These are phyloP conservation scores for Linaria vulgaris DNA, from an alignment of 257 asterid genomes.

Conservation along the genomic window DNA sequence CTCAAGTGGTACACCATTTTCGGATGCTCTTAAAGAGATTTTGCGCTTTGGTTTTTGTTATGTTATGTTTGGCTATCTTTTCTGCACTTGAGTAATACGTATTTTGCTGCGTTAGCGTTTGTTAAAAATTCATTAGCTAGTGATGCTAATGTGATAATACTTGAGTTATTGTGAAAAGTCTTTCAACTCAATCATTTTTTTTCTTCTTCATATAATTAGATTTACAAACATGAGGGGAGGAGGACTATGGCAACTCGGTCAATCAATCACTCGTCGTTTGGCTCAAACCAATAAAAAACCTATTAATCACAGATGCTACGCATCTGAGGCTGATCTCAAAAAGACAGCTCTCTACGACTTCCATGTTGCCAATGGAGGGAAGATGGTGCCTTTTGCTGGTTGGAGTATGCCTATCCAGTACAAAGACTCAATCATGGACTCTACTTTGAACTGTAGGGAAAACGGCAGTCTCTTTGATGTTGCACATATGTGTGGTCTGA, in stretches of 20 bases:
- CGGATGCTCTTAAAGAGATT: too few species aligned
- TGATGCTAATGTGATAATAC: too few species aligned
- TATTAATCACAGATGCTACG: conserved; percentile 69
- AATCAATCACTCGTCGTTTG: conserved; percentile 80
- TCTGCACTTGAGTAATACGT: too few species aligned
- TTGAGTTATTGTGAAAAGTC: background rate
- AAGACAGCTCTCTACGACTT: conserved; percentile 90
- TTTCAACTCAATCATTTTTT: background rate
- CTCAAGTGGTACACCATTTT: too few species aligned
- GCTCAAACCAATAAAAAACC: conserved; percentile 70
- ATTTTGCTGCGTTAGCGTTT: too few species aligned
- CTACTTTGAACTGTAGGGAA: conserved; percentile 91
- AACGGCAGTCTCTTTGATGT: conserved; percentile 96
- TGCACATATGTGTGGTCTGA: conserved; percentile 96
- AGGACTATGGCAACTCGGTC: conserved; percentile 97
- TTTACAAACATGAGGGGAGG: conserved; percentile 79
- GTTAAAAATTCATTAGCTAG: too few species aligned
- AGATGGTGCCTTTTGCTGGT: conserved; percentile 99
- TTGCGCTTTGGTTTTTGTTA: too few species aligned
- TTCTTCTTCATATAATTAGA: conserved; percentile 27
- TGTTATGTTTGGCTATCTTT: too few species aligned
- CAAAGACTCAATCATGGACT: conserved; percentile 96
- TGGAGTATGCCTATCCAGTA: conserved; percentile 99
- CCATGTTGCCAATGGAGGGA: conserved; percentile 92
- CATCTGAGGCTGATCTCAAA: conserved; percentile 94